Percentiles rank a stretch among this genome's conserved stretches.
phyloP scores from a whole-genome alignment of 768 basidiomycete species.

The Leccinum fibrillosum region DNA sequence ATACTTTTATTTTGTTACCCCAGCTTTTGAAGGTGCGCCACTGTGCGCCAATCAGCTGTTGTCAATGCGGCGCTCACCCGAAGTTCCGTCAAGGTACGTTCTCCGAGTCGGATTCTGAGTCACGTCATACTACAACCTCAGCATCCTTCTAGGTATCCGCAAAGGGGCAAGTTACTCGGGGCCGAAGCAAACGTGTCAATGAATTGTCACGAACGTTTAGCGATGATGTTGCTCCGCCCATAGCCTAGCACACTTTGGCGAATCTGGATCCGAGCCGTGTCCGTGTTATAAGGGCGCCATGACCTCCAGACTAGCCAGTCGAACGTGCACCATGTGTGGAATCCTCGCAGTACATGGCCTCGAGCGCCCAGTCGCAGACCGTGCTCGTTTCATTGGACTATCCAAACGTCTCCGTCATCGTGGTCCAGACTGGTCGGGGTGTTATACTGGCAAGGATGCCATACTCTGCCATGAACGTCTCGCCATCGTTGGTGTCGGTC shows the following conservation, averaged over 20 bases:
- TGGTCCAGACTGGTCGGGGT: constrained; percentile 99
- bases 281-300: neutral
- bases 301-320: neutral
- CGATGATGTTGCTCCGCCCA: neutral
- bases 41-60: neutral
- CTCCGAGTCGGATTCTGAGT: too few relatives aligned
- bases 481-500: constrained; percentile 97
- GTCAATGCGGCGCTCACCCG: neutral
- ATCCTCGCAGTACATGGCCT: constrained; percentile 85
- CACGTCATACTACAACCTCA: neutral
- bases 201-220: neutral
- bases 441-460: constrained; percentile 77
- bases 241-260: neutral
- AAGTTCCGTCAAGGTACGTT: too few relatives aligned
- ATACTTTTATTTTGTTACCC: neutral
- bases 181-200: neutral
- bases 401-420: constrained; percentile 91
- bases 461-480: constrained; percentile 94
- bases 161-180: neutral
- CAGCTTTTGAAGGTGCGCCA: neutral
- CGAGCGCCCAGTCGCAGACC: constrained; percentile 62
- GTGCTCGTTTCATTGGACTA: constrained; percentile 75
- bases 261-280: neutral
- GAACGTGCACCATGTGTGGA: constrained; percentile 69
- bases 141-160: neutral